Evolutionary conservation across 768 basidiomycete species (phyloP), one percentile per base, ranked within the genome.

Genomic region (Pleurotus tuber-regium): DNA sequence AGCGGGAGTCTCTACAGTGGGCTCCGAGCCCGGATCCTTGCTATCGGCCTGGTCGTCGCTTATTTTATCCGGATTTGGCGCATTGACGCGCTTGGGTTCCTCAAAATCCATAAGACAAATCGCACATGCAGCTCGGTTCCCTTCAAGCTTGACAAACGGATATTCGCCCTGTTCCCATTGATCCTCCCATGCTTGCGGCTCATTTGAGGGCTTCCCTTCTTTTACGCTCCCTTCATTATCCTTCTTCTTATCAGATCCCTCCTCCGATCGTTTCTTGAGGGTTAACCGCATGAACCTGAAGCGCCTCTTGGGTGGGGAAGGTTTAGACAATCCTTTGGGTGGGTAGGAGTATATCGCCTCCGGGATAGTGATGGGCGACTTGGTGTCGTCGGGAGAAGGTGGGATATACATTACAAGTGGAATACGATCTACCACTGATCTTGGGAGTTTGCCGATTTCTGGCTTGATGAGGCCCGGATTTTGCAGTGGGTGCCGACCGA

Each of bases 391-490:
- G 0, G 87, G 87, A 2, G 89, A 87, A 0, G 88, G 79, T 4
- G 89, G 89, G 31, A 93, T 92, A 67, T 92, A 93, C 56, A 90
- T 79, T 23, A 92, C 90, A 18, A 92, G 76, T 1, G 91, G 91
- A 31, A 93, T 92, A 43, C 77, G 77, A 50, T 92, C 87, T 19
- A 93, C 89, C 6, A 85, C 69, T 4, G 82, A 69, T 61, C 82
- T 83, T 1, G 89, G 71, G 6, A 92, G 70, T 61, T 90, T 89
- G 4, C 81, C 85, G 33, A 92, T 80, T 43, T 92, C 89, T 8
- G 87, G 89, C 52, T 83, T 84, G 64, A 92, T 87, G 16, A 80
- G 75, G 50, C 77, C 74, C 6, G 86, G 84, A 52, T 84, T 82
- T 62, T 89, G 88, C 31, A 91, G 63, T 2, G 90, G 90, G 60